A percentile compares a stretch with the other conserved stretches of the same genome.
These are phyloP conservation scores for Hyphopichia pseudoburtonii DNA, from an alignment of 1,139 yeast species.

Conservation along the genomic window DNA sequence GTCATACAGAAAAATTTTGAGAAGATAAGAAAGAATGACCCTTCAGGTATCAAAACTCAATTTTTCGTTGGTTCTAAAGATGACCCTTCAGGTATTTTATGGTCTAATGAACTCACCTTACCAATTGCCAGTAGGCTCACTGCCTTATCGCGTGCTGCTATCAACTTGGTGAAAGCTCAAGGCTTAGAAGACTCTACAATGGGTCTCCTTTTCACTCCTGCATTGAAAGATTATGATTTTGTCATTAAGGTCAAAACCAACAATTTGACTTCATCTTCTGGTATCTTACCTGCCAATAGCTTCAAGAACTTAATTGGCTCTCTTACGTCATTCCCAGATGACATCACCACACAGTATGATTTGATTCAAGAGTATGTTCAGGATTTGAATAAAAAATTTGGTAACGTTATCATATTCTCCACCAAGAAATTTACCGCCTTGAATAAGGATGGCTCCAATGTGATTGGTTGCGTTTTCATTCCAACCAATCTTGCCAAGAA, in stretches of 20 bases:
- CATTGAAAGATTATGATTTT: constrained; percentile 81
- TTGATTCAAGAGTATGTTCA: constrained; percentile 54
- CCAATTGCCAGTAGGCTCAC: constrained; percentile 88
- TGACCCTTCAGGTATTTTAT: constrained; percentile 80
- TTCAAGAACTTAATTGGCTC: constrained; percentile 64
- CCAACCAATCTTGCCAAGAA: constrained; percentile 57
- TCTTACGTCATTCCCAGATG: constrained; percentile 43
- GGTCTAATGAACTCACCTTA: constrained; percentile 71
- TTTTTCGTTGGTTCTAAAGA: constrained; percentile 78
- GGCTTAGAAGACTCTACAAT: constrained; percentile 50
- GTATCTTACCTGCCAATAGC: constrained; percentile 52
- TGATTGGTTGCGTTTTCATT: constrained; percentile 78
- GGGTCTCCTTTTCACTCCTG: constrained; percentile 70
- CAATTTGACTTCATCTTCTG: constrained; percentile 48
- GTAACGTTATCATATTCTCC: constrained; percentile 61
- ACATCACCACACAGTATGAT: constrained; percentile 49
- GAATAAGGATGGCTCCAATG: constrained; percentile 50
- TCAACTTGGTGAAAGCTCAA: constrained; percentile 45
- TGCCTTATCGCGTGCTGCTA: constrained; percentile 78
- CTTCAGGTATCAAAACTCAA: constrained; percentile 76
- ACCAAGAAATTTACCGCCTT: constrained; percentile 53
- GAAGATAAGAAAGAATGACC: constrained; percentile 71
- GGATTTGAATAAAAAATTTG: constrained; percentile 57
- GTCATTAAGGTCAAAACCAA: constrained; percentile 57
- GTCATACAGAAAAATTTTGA: constrained; percentile 63